A percentile compares a stretch with the other conserved stretches of the same genome.
These are phyloP conservation scores for Rossbeevera mucosa DNA, from an alignment of 768 basidiomycete species.

Conservation along the genomic window DNA sequence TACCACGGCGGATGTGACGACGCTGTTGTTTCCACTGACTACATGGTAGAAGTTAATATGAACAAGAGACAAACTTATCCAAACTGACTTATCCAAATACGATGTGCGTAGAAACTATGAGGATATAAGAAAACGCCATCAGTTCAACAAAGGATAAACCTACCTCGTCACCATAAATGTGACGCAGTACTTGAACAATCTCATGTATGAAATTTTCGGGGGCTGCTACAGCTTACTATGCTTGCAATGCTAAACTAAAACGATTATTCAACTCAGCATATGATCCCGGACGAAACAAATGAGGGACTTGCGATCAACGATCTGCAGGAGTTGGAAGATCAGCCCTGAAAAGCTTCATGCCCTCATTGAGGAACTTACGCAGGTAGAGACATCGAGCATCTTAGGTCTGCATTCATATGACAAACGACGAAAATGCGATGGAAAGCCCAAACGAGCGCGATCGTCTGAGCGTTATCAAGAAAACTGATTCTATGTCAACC, in stretches of 20 bases:
- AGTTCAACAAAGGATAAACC: neutral
- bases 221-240: slow-evolving; percentile 3
- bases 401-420: neutral
- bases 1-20: slow-evolving; percentile 15
- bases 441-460: neutral
- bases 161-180: slow-evolving; percentile 23
- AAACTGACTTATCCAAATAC: slow-evolving; percentile 25
- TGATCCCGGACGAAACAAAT: neutral
- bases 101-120: slow-evolving; percentile 24
- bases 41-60: neutral
- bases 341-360: neutral
- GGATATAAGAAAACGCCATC: neutral
- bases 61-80: neutral
- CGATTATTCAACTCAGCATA: neutral
- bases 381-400: slow-evolving; percentile 5
- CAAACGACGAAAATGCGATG: slow-evolving; percentile 9
- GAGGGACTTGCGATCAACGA: neutral
- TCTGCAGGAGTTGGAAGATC: neutral
- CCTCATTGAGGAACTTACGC: neutral
- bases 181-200: slow-evolving; percentile 10
- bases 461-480: slow-evolving; percentile 6
- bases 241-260: neutral
- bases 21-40: slow-evolving; percentile 19
- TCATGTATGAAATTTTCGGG: neutral
- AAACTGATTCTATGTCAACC: slow-evolving; percentile 6